Percentiles rank a stretch among this genome's conserved stretches.
These are phyloP conservation scores for Penicillium diatomitis DNA, from an alignment of 495 filamentous ascomycete species.

Conservation along the genomic window DNA sequence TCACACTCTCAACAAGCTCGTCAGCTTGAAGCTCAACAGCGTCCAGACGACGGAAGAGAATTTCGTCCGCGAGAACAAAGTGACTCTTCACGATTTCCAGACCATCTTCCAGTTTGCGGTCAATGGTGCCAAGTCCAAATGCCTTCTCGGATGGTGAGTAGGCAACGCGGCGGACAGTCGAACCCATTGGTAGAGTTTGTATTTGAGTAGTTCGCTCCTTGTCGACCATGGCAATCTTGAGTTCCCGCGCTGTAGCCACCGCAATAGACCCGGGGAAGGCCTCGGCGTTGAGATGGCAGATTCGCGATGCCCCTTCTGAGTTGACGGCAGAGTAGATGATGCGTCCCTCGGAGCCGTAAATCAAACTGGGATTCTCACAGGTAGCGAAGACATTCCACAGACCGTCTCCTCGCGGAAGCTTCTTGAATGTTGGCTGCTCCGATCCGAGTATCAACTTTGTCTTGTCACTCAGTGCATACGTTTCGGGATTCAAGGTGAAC, in stretches of 20 bases:
- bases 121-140: constrained; percentile 81
- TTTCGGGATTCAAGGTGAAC: constrained; percentile 56
- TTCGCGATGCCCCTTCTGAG: constrained; percentile 68
- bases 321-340: constrained; percentile 95
- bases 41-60: constrained; percentile 47
- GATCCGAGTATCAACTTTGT: constrained; percentile 83
- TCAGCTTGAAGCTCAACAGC: constrained; percentile 43
- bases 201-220: constrained; percentile 80
- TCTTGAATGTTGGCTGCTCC: constrained; percentile 69
- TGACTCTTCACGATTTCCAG: constrained; percentile 49
- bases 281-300: constrained; percentile 73
- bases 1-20: constrained; percentile 79
- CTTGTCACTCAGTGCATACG: constrained; percentile 53
- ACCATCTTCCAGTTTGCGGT: constrained; percentile 46
- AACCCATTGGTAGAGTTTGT: constrained; percentile 62
- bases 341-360: constrained; percentile 79
- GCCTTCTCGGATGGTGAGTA: constrained; percentile 72
- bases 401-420: constrained; percentile 54
- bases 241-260: constrained; percentile 63
- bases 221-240: constrained; percentile 79
- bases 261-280: constrained; percentile 75
- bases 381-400: constrained; percentile 83
- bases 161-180: constrained; percentile 79
- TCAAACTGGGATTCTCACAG: constrained; percentile 86
- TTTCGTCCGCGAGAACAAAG: constrained; percentile 54